These are phyloP conservation scores for Lecanoromycetidae sp. DNA, from an alignment of 2,329 filamentous ascomycete species.

Conservation along the genomic window DNA sequence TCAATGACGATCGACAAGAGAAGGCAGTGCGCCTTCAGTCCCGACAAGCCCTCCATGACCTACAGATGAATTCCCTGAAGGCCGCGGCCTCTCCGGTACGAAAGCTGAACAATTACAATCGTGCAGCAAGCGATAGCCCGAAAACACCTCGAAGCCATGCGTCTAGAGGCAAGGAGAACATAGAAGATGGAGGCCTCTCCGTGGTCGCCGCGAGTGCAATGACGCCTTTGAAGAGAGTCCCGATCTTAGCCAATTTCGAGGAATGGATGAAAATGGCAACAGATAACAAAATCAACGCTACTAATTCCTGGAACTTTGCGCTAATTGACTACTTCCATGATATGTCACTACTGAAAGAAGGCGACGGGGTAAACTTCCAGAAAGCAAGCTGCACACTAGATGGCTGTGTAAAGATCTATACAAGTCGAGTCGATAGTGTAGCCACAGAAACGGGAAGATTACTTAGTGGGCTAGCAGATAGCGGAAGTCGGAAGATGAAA, in stretches of 20 bases:
- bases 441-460: slow-evolving; percentile 94
- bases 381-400: slow-evolving; percentile 96
- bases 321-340: slow-evolving; percentile 99
- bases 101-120: slow-evolving; percentile 49
- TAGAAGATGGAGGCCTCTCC: slow-evolving; percentile 19
- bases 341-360: slow-evolving; percentile 93
- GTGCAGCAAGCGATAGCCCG: slow-evolving; percentile 45
- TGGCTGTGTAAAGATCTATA: slow-evolving; percentile 98
- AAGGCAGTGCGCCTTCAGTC: slow-evolving; percentile 80
- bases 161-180: slow-evolving; percentile 28
- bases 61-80: slow-evolving; percentile 84
- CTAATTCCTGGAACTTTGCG: slow-evolving; percentile 99
- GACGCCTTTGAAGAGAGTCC: slow-evolving; percentile 91
- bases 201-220: slow-evolving; percentile 61
- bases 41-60: slow-evolving; percentile 76
- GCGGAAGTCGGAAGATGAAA: slow-evolving; percentile 43
- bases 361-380: slow-evolving; percentile 95
- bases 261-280: slow-evolving; percentile 99
- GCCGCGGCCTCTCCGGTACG: slow-evolving; percentile 63
- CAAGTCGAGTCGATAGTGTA: slow-evolving; percentile 93
- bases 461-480: slow-evolving; percentile 83
- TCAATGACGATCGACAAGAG: slow-evolving; percentile 91
- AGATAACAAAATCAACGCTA: slow-evolving; percentile 97
- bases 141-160: slow-evolving; percentile 40
- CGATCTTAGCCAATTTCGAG: slow-evolving; percentile 93